Percentiles rank a stretch among this genome's conserved stretches.
phyloP scores from a whole-genome alignment of 2,329 filamentous ascomycete species.

The Neodidymelliopsis sp. region DNA sequence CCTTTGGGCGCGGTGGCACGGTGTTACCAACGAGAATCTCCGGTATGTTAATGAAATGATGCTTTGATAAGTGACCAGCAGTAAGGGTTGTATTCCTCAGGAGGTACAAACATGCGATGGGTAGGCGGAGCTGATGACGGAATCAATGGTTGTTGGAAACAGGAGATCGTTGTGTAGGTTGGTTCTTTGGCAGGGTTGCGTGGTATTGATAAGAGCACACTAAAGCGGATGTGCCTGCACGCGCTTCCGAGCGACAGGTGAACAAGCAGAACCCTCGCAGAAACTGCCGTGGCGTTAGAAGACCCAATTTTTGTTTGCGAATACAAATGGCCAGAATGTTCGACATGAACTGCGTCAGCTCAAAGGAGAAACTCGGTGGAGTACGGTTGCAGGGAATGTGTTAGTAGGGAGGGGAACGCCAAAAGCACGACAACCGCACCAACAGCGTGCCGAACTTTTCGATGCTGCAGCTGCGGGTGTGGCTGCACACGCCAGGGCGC shows the following conservation, averaged over 20 bases:
- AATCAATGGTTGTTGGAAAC: constrained; percentile 9
- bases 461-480: constrained; percentile 33
- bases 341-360: constrained; percentile 36
- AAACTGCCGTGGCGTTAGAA: constrained; percentile 24
- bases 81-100: constrained; percentile 3
- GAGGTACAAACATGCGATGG: background rate
- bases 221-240: constrained; percentile 22
- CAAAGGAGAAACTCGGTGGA: constrained; percentile 35
- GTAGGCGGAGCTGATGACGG: constrained; percentile 7
- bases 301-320: constrained; percentile 35
- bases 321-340: constrained; percentile 42
- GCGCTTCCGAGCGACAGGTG: constrained; percentile 21
- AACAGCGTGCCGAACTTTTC: constrained; percentile 24
- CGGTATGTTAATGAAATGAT: constrained; percentile 1
- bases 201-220: constrained; percentile 29
- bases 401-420: constrained; percentile 26
- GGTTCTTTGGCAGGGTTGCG: constrained; percentile 21
- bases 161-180: constrained; percentile 11
- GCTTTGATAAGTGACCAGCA: background rate
- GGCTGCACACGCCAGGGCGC: constrained; percentile 31
- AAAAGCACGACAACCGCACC: constrained; percentile 27
- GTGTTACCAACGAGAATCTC: constrained; percentile 10
- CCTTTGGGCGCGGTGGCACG: constrained; percentile 16
- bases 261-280: constrained; percentile 21
- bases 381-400: constrained; percentile 29